Evolutionary conservation across 352 stramenopile genomes (phyloP).

Genomic region (Nothophytophthora sp.): DNA sequence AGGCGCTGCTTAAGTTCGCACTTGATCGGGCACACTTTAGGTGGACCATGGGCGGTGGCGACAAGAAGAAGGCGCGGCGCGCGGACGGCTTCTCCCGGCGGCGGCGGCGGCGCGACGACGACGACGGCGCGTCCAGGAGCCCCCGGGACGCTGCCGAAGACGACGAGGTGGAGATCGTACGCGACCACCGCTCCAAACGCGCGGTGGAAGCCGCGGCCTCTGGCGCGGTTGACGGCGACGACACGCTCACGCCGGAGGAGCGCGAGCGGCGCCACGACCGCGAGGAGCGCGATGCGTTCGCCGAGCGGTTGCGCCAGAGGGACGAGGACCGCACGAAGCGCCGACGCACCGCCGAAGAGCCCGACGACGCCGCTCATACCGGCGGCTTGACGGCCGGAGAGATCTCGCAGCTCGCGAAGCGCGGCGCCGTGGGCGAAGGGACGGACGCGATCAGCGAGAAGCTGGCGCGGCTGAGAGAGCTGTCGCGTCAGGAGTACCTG

Average conservation of each 20-base stretch:
- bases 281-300: constrained; percentile 83
- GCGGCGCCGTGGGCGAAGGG: constrained; percentile 59
- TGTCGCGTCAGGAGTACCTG: constrained; percentile 96
- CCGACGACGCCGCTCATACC: constrained; percentile 20
- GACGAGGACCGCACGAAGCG: constrained; percentile 78
- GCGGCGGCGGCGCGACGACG: constrained; percentile 19
- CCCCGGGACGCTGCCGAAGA: constrained; percentile 5
- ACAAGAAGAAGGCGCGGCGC: constrained; percentile 11
- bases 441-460: constrained; percentile 50
- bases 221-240: constrained; percentile 6
- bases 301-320: constrained; percentile 68
- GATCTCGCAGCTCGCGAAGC: constrained; percentile 81
- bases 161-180: constrained; percentile 36
- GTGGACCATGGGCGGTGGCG: neutral
- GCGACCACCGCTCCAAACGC: constrained; percentile 47
- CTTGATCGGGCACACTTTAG: no score
- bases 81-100: constrained; percentile 41
- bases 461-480: constrained; percentile 80
- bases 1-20: no score
- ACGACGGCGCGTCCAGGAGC: neutral
- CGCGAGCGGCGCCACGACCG: constrained; percentile 56
- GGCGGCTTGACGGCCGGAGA: constrained; percentile 68
- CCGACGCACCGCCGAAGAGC: constrained; percentile 47
- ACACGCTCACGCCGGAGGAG: constrained; percentile 35
- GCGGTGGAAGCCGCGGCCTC: constrained; percentile 20